A percentile compares a stretch with the other conserved stretches of the same genome.
Conservation (phyloP, 495 filamentous ascomycete species). For the Talaromyces trachyspermus region DNA sequence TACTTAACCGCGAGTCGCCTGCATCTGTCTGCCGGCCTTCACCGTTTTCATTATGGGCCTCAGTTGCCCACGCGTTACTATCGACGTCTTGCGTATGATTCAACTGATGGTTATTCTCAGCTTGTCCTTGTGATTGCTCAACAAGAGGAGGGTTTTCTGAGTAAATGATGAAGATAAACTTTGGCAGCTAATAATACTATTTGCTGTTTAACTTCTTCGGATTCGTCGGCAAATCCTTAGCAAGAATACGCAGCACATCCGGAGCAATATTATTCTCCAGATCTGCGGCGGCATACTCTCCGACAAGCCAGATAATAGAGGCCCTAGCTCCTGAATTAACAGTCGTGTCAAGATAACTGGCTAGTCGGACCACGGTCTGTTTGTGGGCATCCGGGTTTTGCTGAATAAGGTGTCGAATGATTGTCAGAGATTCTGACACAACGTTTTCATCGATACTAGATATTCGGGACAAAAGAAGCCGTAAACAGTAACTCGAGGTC, state of each 20-base stretch:
- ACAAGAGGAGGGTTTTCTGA: slow-evolving; percentile 42
- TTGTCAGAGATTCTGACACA: slow-evolving; percentile 84
- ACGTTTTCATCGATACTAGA: slow-evolving; percentile 77
- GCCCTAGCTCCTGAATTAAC: slow-evolving; percentile 81
- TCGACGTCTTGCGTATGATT: slow-evolving; percentile 6
- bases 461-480: slow-evolving; percentile 74
- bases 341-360: slow-evolving; percentile 80
- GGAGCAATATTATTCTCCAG: slow-evolving; percentile 80
- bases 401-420: slow-evolving; percentile 92
- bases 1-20: slow-evolving; percentile 15
- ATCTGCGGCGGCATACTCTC: slow-evolving; percentile 78
- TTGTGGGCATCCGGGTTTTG: slow-evolving; percentile 71
- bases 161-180: slow-evolving; percentile 80
- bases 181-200: slow-evolving; percentile 90
- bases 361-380: slow-evolving; percentile 79
- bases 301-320: slow-evolving; percentile 94
- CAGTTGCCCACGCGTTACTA: slow-evolving; percentile 33
- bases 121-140: neutral
- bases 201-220: slow-evolving; percentile 78
- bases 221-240: slow-evolving; percentile 75
- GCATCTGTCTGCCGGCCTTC: slow-evolving; percentile 14
- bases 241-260: slow-evolving; percentile 84
- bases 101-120: slow-evolving; percentile 13
- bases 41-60: slow-evolving; percentile 25
- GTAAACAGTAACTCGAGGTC: slow-evolving; percentile 68